Evolutionary conservation across 495 filamentous ascomycete genomes (phyloP), one percentile per base, ranked within the genome.

Genomic region (Aspergillus funiculosus): DNA sequence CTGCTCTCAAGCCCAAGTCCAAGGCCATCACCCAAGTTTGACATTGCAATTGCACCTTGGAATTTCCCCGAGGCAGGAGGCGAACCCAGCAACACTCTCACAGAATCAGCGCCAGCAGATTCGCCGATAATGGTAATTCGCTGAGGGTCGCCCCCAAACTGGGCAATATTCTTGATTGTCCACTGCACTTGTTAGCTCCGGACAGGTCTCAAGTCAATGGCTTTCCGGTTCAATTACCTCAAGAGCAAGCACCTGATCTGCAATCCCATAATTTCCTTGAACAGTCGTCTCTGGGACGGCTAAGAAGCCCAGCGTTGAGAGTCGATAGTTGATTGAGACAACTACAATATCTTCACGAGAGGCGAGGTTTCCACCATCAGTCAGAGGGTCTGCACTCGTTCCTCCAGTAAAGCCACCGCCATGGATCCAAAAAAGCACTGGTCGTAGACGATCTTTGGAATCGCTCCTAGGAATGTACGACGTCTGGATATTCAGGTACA

Each of bases 401-500:
- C 69, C 67, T 11, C 54, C 54, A 9, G 54, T 63, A 38, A 71
- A 67, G 4, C 62, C 64, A 43, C 69, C 69, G 21, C 66, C 66
- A 48, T 71, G 64, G 18, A 72, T 71, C 57, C 62, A 64, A 38
- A 72, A 61, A n/a, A 68, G 25, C 1, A 72, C 67, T 0, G 67
- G 66, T 19, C 58, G 61, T 8, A 69, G 47, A 6, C 58, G 44
- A 15, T 53, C 43, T 14, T 49, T 60, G 3, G 57, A 61, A 19
- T 59, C 53, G 18, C 46, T 55, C 40, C 60, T 62, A 18, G 63
- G 67, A 27, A 70, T 62, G 44, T 66, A 66, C 24, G 63, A 56
- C 34, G 77, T 73, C 1, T 76, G 60, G 32, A 72, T 66, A 43
- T 72, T 68, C 20, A 72, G 27, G 35, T 63, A 63, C 10, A 69